Evolutionary conservation across 768 basidiomycete species (phyloP), one percentile per base, ranked within the genome.

Genomic region (Lenzites betulinus): DNA sequence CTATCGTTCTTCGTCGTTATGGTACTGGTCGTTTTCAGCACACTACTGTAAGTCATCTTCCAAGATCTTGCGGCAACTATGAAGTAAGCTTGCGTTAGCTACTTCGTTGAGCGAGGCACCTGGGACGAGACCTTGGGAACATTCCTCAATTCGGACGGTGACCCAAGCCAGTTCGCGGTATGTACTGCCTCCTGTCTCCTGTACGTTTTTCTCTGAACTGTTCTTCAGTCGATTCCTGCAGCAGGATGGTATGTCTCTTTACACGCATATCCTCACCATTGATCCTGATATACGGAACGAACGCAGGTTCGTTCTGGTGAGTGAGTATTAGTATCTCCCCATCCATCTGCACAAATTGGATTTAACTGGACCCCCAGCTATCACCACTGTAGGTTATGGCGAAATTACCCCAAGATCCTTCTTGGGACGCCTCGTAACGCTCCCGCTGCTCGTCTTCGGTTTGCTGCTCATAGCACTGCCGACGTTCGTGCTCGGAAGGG

Each of bases 351-450:
- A 15, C 12, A 28, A 15, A 25, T 33, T 55, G 9, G 52, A 5
- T 63, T 50, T 51, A 28, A 2, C 18, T 12, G 12, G 23, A 5
- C 39, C 41, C 33, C 16, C 60, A 90, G 88, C 93, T 0, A 94
- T 95, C 63, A 90, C 89, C 2, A 95, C 93, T 0, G 91, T 93
- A 1, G 92, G 94, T 13, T 96, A 94, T 66, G 94, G 94, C 38
- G 94, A 96, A 73, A 92, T 95, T 54, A 92, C 91, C 0, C 94
- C 94, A 0, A 84, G 90, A 13, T 92, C 92, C 1, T 87, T 90
- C 72, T 78, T 95, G n/a, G 94, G 94, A 0, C 87, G 92, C 2
- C 77, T 95, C 36, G 78, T 96, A 65, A 93, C 94, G 0, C 76
- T 95, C 1, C 94, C 94, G 0, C 81, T 97, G 20, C 85, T 97